Conservation (phyloP, 208 protist genomes). For the Crithidia sp. region DNA sequence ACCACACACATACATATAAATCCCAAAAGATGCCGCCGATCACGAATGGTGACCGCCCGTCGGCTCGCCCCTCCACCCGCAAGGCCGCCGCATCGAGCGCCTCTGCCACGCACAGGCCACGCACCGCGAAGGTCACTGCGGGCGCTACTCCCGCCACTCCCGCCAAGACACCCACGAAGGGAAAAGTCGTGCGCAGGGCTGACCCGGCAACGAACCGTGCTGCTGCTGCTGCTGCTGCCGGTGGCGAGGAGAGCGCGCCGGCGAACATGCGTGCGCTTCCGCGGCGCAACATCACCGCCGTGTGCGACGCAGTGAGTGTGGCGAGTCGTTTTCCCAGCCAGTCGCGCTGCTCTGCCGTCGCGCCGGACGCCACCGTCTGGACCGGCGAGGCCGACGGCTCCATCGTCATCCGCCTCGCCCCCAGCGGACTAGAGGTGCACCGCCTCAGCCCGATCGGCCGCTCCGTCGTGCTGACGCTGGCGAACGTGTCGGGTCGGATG, state of each 20-base stretch:
- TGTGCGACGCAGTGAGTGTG: slow-evolving; percentile 37
- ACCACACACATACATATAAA: background rate
- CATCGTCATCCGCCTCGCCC: slow-evolving; percentile 50
- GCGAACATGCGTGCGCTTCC: slow-evolving; percentile 6
- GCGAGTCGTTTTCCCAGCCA: slow-evolving; percentile 49
- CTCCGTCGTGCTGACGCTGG: slow-evolving; percentile 32
- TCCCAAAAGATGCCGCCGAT: background rate
- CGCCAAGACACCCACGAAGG: slow-evolving; percentile 17
- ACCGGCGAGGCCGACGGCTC: slow-evolving; percentile 65
- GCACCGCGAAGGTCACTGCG: slow-evolving; percentile 11
- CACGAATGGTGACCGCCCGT: slow-evolving; percentile 14
- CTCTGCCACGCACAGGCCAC: slow-evolving; percentile 6
- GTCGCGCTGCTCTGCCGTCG: slow-evolving; percentile 60
- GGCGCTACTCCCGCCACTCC: background rate
- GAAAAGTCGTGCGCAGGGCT: slow-evolving; percentile 11
- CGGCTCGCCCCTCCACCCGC: slow-evolving; percentile 2
- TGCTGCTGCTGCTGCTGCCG: background rate
- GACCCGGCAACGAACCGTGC: background rate
- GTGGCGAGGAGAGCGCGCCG: background rate
- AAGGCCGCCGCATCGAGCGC: background rate
- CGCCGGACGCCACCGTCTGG: slow-evolving; percentile 58
- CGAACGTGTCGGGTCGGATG: slow-evolving; percentile 40
- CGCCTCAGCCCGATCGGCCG: slow-evolving; percentile 31
- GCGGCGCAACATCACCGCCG: background rate
- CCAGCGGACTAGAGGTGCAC: slow-evolving; percentile 43